These are phyloP conservation scores for Aspergillus sclerotiicarbonarius DNA, from an alignment of 495 filamentous ascomycete species.

Conservation along the genomic window DNA sequence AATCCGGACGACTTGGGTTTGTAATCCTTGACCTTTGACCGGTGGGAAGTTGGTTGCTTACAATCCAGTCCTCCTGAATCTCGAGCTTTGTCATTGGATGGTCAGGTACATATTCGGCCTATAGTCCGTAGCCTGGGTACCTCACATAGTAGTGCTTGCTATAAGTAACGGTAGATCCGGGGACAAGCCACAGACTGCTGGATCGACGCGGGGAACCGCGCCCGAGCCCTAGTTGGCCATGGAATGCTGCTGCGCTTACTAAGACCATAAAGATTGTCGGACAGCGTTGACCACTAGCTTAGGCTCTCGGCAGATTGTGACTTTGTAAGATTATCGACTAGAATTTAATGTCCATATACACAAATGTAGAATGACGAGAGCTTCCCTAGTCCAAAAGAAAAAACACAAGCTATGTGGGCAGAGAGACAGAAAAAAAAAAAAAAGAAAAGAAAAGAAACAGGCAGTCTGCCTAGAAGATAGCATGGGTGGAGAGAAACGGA, in stretches of 20 bases:
- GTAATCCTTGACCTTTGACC: background rate
- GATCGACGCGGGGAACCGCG: too few species aligned
- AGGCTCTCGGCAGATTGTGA: background rate
- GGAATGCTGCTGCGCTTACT: too few species aligned
- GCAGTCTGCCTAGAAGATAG: background rate
- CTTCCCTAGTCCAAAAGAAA: slow-evolving; percentile 2
- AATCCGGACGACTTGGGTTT: background rate
- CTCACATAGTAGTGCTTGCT: too few species aligned
- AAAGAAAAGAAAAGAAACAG: slow-evolving; percentile 9
- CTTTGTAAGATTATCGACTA: background rate
- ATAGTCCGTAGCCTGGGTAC: too few species aligned
- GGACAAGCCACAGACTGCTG: too few species aligned
- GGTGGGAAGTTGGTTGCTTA: background rate
- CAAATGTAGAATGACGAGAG: background rate
- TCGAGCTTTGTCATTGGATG: slow-evolving; percentile 1
- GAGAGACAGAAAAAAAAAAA: slow-evolving; percentile 6
- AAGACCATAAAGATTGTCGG: too few species aligned
- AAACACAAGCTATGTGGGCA: background rate
- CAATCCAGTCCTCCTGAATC: background rate
- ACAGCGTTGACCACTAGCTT: too few species aligned
- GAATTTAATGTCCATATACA: background rate
- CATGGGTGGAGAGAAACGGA: slow-evolving; percentile 4
- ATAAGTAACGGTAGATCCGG: too few species aligned
- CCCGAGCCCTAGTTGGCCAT: too few species aligned
- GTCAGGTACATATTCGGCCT: too few species aligned